phyloP scores from a whole-genome alignment of 352 stramenopile genomes.

The Vaucheria bursata region DNA sequence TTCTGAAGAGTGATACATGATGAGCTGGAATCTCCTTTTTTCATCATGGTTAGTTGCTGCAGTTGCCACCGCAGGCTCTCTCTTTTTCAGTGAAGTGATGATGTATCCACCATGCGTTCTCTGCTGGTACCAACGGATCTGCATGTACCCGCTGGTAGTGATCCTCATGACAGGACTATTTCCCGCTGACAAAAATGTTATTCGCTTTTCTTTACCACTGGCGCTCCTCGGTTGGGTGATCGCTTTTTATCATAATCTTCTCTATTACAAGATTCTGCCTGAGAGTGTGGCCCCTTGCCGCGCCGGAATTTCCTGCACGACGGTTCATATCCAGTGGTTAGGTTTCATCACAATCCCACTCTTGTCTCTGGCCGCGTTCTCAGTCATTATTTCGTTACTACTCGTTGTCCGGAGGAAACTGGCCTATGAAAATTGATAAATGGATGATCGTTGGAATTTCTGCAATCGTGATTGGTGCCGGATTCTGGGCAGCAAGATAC shows the following conservation, averaged over 20 bases:
- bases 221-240: neutral
- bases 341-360: neutral
- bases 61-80: neutral
- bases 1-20: too few relatives aligned
- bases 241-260: neutral
- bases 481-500: too few relatives aligned
- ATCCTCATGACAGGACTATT: neutral
- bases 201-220: neutral
- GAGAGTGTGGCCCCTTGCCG: neutral
- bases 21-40: neutral
- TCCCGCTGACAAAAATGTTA: neutral
- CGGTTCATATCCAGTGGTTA: neutral
- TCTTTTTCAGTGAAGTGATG: conserved; percentile 4
- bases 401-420: neutral
- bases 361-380: neutral
- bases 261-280: neutral
- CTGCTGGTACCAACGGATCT: neutral
- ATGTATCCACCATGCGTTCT: neutral
- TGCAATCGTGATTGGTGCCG: too few relatives aligned
- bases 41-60: neutral
- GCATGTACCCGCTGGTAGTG: neutral
- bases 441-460: too few relatives aligned
- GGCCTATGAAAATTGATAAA: neutral
- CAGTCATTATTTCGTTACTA: neutral
- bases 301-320: neutral